Evolutionary conservation across 345 rosid genomes (phyloP), one percentile per base, ranked within the genome.

Genomic region (Iberis pinnata): DNA sequence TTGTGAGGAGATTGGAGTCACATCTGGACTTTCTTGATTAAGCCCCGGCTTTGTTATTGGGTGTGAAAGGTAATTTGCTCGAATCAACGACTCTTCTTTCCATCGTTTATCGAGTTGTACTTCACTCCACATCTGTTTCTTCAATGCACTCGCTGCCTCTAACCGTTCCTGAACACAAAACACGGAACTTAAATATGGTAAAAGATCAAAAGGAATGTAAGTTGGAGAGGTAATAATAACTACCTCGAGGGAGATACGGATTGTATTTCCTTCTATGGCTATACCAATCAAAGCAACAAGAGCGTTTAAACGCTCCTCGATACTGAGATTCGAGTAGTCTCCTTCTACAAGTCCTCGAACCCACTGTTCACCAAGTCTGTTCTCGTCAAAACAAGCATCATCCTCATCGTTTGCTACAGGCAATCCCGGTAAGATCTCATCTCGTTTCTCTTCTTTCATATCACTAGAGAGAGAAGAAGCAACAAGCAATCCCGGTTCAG

Each of bases 61-160:
- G 69, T 63, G 61, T 13, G 83, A 64, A 18, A 87, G 54, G 67
- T 55, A 75, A 49, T 74, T 70, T 18, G 76, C 56, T 64, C 70
- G 81, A 12, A 57, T 27, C 50, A 83, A 40, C 57, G 62, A 81
- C 42, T 89, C 97, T 73, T 89, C 95, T 63, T 78, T 83, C 27
- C 89, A 83, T 4, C 97, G 89, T 61, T 85, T 89, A 56, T 89
- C 97, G 9, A 85, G 82, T 62, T 89, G 97, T 32, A 79, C 87
- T 71, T 85, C 97, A 5, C 87, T 76, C 95, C 89, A 89, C 83
- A 85, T 83, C 74, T 78, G 97, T 74, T 85, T 89, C 80, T 85
- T 89, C 47, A 89, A 64, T 19, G 85, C 81, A 81, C 70, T 89
- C 18, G 97, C 95, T 33, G 80, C 84, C 70, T 89, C 97, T 63